phyloP scores from a whole-genome alignment of 2,329 filamentous ascomycete genomes.

The Sphaerulina musiva region DNA sequence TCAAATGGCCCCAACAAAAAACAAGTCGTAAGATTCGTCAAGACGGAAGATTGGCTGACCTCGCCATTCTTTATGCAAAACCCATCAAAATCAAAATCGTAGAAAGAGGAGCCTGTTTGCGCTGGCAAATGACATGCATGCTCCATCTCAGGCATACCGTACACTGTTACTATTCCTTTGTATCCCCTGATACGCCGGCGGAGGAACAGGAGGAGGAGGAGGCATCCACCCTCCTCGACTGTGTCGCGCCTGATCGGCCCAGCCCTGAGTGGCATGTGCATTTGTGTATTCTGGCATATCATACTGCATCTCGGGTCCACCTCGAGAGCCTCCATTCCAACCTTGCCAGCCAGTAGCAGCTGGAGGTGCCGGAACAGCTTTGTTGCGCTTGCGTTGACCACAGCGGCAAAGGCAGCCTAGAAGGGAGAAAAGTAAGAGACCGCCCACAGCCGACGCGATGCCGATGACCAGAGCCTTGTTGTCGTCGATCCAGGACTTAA shows the following conservation, averaged over 20 bases:
- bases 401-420: constrained; percentile 59
- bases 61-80: neutral
- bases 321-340: constrained; percentile 22
- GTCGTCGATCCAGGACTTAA: constrained; percentile 66
- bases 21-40: neutral
- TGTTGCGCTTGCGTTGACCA: constrained; percentile 37
- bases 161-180: constrained; percentile 14
- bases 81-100: neutral
- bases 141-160: constrained; percentile 20
- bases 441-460: constrained; percentile 63
- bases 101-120: neutral
- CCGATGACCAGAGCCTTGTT: constrained; percentile 81
- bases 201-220: constrained; percentile 18
- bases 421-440: constrained; percentile 63
- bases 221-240: constrained; percentile 10
- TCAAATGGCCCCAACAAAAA: neutral
- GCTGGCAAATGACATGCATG: neutral
- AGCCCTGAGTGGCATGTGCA: constrained; percentile 23
- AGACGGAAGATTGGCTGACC: neutral
- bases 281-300: constrained; percentile 10
- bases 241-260: constrained; percentile 17
- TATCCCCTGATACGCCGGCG: constrained; percentile 17
- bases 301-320: constrained; percentile 17
- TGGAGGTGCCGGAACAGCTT: constrained; percentile 21
- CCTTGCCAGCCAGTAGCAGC: constrained; percentile 32